phyloP scores from a whole-genome alignment of 2,329 filamentous ascomycete species.

The Calonectria montana region DNA sequence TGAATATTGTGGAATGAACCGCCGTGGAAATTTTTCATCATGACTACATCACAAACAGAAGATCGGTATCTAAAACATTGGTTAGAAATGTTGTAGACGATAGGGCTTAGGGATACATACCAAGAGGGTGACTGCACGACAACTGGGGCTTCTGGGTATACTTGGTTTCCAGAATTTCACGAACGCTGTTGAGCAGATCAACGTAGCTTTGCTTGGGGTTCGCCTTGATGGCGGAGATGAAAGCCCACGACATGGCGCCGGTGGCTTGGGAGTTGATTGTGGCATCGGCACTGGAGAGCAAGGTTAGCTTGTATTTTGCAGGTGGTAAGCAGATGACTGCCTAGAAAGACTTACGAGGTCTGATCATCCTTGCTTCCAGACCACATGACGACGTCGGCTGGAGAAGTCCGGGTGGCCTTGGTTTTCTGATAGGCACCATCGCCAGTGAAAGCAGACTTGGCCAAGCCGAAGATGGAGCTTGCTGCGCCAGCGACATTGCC shows the following conservation, averaged over 20 bases:
- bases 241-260: constrained; percentile 98
- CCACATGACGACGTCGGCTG: constrained; percentile 98
- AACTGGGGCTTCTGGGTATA: constrained; percentile 97
- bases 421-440: constrained; percentile 84
- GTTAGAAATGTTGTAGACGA: constrained; percentile 5
- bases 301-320: constrained; percentile 33
- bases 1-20: not conserved
- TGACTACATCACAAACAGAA: constrained; percentile 73
- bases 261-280: constrained; percentile 90
- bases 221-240: constrained; percentile 90
- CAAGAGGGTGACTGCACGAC: constrained; percentile 94
- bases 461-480: constrained; percentile 81
- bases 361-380: constrained; percentile 96
- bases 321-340: constrained; percentile 23
- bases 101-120: constrained; percentile 65
- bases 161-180: constrained; percentile 86
- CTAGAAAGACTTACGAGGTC: constrained; percentile 70
- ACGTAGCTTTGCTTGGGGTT: constrained; percentile 97
- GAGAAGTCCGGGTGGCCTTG: constrained; percentile 88
- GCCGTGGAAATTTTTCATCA: not conserved
- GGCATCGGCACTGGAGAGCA: constrained; percentile 79
- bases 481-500: constrained; percentile 88
- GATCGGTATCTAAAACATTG: constrained; percentile 65
- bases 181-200: constrained; percentile 93
- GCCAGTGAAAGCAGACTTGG: constrained; percentile 88